Conservation (phyloP, 371 early-diverging fungal species). For the Entomophthora muscae region DNA sequence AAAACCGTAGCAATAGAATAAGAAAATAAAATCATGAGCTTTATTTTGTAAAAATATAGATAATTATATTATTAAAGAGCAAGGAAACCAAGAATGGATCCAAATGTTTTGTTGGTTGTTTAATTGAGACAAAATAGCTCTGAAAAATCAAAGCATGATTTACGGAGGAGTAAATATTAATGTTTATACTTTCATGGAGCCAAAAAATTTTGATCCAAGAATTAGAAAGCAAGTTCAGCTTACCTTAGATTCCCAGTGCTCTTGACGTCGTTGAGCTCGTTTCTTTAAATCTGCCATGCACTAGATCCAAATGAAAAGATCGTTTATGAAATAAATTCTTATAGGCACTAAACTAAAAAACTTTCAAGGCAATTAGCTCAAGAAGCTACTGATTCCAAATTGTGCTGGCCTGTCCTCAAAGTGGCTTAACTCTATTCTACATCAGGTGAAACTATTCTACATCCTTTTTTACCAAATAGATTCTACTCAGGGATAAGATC, state of each 20-base stretch:
- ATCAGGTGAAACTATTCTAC: no score
- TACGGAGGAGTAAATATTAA: neutral
- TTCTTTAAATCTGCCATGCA: neutral
- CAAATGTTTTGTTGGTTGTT: neutral
- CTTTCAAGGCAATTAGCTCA: no score
- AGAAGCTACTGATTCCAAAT: no score
- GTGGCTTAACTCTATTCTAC: no score
- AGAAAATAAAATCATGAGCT: neutral
- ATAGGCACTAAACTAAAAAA: no score
- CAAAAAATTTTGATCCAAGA: neutral
- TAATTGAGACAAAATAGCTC: no score
- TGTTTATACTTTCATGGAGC: neutral
- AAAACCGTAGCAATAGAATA: no score
- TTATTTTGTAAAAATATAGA: neutral
- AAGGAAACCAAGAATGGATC: neutral
- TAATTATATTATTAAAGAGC: neutral
- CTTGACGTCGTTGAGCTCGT: neutral
- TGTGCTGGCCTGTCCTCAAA: no score
- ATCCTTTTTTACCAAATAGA: no score
- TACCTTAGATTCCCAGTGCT: neutral
- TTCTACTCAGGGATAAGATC: no score
- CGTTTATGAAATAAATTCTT: no score
- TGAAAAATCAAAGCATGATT: no score
- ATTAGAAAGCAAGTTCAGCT: neutral
- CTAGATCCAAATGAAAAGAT: neutral